Base-by-base conservation (phyloP, 768 basidiomycete species). In the Xerocomellus chrysenteron region DNA sequence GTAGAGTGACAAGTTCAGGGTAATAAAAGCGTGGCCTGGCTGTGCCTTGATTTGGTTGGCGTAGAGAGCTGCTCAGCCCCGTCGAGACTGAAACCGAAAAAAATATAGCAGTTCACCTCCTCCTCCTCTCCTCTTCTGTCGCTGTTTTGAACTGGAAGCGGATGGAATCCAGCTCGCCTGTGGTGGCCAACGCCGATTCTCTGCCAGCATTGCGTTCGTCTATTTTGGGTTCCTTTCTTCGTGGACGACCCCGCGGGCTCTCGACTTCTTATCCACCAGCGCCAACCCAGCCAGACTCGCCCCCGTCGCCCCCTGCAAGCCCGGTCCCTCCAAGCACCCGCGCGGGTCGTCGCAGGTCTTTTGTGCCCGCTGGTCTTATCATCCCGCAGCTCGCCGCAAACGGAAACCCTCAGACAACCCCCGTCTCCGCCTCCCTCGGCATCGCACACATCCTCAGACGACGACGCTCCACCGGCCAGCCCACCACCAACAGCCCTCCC, bases 211-310 rank as follows among this genome's bases (percentile, higher is more conserved):
- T 79, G 35, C 78, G 87, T 54, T 63, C 69, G 59, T 85, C 85
- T 57, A 88, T 91, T 69, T 79, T 91, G 46, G 84, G 87, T 56
- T 85, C 84, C 50, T 84, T 90, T 70, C 78, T 91, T 57, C 83
- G 88, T 56, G 82, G 82, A 45, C 76, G 88, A 58, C 87, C 86
- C 17, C 79, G 87, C 63, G 87, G 86, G 68, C 75, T 80, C 44
- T 87, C 86, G 33, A 80, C 84, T 70, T 84, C 85, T 21, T 82
- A 84, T 43, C 56, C 58, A 45, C 54, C 65, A 62, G 45, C 40
- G 36, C 14, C 54, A 42, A 28, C 21, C 10, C 68, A 66, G 37
- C 68, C 58, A 55, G 74, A 74, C 54, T 68, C 67, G 26, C 69
- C 73, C 73, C 74, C 81, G 7, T 81, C 82, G 0, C 78, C 79